These are phyloP conservation scores for Coemansia sp. DNA, from an alignment of 192 early-diverging fungal species.

Conservation along the genomic window DNA sequence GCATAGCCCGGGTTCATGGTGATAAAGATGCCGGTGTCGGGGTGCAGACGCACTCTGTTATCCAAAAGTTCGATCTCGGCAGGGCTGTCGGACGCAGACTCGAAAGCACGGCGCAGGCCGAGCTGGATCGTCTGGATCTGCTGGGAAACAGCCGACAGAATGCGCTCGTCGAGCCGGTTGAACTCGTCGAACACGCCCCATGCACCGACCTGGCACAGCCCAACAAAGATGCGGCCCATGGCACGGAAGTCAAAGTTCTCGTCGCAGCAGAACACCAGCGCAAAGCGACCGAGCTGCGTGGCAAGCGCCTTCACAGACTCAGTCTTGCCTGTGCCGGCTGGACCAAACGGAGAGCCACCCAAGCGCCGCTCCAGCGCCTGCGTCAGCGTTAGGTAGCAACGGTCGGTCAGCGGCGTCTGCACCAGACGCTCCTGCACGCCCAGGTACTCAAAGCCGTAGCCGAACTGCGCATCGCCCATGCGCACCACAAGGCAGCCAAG, in stretches of 20 bases:
- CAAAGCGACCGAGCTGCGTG: constrained; percentile 91
- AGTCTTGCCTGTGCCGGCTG: constrained; percentile 99
- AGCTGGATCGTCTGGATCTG: constrained; percentile 99
- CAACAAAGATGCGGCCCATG: constrained; percentile 99
- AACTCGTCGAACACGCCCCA: constrained; percentile 99
- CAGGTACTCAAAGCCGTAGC: constrained; percentile 98
- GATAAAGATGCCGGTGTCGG: constrained; percentile 95
- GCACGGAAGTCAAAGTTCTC: constrained; percentile 99
- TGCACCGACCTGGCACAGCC: constrained; percentile 97
- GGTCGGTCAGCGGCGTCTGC: constrained; percentile 98
- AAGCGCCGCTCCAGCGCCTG: constrained; percentile 92
- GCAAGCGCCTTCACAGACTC: constrained; percentile 98
- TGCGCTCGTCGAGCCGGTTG: constrained; percentile 97
- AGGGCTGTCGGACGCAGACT: constrained; percentile 8
- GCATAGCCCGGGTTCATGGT: constrained; percentile 99
- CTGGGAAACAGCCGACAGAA: constrained; percentile 98
- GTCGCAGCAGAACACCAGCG: constrained; percentile 99
- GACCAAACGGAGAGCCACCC: constrained; percentile 98
- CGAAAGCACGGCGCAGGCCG: constrained; percentile 67
- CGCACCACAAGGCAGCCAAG: constrained; percentile 72
- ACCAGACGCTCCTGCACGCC: constrained; percentile 96
- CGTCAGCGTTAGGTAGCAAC: constrained; percentile 97
- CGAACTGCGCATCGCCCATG: constrained; percentile 94
- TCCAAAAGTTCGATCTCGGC: constrained; percentile 92
- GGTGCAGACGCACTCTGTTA: constrained; percentile 82